phyloP scores from a whole-genome alignment of 768 basidiomycete genomes.

The Lyophyllum shimeji region DNA sequence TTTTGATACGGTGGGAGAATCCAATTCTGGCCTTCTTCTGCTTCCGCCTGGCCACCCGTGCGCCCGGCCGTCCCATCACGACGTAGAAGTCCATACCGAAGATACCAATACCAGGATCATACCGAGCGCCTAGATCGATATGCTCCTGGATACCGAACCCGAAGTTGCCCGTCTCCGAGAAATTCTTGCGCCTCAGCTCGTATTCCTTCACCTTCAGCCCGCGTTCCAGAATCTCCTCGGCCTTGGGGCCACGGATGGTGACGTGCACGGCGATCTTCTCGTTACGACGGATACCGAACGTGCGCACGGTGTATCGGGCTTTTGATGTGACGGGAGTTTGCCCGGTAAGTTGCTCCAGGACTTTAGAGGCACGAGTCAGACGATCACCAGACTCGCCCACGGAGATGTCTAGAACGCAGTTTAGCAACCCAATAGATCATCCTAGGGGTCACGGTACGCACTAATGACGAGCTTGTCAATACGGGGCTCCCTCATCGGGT shows the following conservation, averaged over 20 bases:
- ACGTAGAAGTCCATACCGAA: constrained; percentile 99
- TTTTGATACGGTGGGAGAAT: constrained; percentile 86
- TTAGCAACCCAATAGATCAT: constrained; percentile 2
- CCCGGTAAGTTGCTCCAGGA: constrained; percentile 98
- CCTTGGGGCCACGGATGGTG: constrained; percentile 98
- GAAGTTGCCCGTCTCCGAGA: constrained; percentile 99
- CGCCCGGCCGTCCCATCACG: constrained; percentile 96
- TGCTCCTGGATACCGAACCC: constrained; percentile 99
- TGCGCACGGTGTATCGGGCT: constrained; percentile 99
- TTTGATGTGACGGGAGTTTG: constrained; percentile 99
- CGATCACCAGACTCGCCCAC: constrained; percentile 99
- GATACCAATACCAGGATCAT: constrained; percentile 98
- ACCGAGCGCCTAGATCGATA: constrained; percentile 98
- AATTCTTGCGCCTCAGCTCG: constrained; percentile 95
- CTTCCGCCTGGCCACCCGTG: constrained; percentile 88
- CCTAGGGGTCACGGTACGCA: constrained; percentile 45
- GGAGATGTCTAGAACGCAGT: constrained; percentile 75
- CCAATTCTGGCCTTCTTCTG: constrained; percentile 87
- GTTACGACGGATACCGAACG: constrained; percentile 99
- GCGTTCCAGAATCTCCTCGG: constrained; percentile 98
- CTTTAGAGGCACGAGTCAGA: constrained; percentile 98
- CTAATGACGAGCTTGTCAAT: constrained; percentile 99
- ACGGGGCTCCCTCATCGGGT: constrained; percentile 94
- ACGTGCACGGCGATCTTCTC: constrained; percentile 99
- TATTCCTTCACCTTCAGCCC: constrained; percentile 99